A percentile compares a stretch with the other conserved stretches of the same genome.
Conservation (phyloP, 208 protist genomes). For the Acanthamoeba quina region DNA sequence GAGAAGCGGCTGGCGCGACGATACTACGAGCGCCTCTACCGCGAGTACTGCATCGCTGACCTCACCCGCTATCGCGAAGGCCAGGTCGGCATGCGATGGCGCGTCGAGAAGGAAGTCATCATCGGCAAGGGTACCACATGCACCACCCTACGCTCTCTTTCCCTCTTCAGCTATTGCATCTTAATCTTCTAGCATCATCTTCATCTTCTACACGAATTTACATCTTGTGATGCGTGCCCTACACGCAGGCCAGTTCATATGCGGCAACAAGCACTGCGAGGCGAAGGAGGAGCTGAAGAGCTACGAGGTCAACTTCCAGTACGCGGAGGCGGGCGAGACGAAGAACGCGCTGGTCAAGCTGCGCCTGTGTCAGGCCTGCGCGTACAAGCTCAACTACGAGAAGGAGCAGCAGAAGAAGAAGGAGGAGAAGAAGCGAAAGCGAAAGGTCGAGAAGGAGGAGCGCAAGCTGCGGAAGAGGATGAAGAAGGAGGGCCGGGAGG, state of each 20-base stretch:
- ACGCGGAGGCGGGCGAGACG: constrained; percentile 76
- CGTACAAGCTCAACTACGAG: constrained; percentile 78
- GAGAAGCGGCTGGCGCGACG: constrained; percentile 58
- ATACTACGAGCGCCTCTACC: constrained; percentile 70
- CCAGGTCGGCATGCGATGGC: constrained; percentile 73
- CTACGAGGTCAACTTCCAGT: constrained; percentile 78
- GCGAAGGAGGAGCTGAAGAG: constrained; percentile 69
- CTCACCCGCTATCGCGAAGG: constrained; percentile 66
- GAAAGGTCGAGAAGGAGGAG: constrained; percentile 58
- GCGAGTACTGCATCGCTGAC: constrained; percentile 74
- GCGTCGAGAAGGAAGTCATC: constrained; percentile 74
- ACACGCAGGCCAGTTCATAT: constrained; percentile 60
- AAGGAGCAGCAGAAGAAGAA: constrained; percentile 61
- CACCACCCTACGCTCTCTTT: too few species aligned
- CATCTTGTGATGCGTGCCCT: not conserved
- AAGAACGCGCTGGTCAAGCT: constrained; percentile 81
- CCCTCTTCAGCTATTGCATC: not conserved
- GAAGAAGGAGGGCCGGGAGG: constrained; percentile 56
- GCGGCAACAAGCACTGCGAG: constrained; percentile 63
- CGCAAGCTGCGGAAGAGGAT: constrained; percentile 32
- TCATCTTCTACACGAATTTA: not conserved
- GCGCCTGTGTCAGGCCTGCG: constrained; percentile 76
- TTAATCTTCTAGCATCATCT: not conserved
- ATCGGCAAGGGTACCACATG: constrained; percentile 70
- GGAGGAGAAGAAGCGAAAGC: constrained; percentile 71